Percentiles rank a stretch among this genome's conserved stretches.
These are phyloP conservation scores for Hypoxylon perforatum DNA, from an alignment of 495 filamentous ascomycete genomes.

Conservation along the genomic window DNA sequence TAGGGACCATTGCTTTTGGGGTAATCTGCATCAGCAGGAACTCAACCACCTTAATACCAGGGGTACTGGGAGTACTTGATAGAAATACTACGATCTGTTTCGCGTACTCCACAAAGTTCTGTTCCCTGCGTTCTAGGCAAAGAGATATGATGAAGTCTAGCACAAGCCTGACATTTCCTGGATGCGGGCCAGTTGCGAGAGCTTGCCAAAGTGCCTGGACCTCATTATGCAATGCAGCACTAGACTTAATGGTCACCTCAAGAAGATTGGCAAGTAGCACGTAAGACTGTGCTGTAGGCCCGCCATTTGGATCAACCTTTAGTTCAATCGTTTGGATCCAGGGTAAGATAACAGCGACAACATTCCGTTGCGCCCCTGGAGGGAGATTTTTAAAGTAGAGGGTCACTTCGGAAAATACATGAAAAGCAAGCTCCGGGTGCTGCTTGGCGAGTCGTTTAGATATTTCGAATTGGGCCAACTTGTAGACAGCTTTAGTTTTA, in stretches of 20 bases:
- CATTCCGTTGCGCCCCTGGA: slow-evolving; percentile 85
- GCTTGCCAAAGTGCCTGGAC: slow-evolving; percentile 98
- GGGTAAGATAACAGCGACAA: slow-evolving; percentile 92
- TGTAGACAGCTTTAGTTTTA: slow-evolving; percentile 97
- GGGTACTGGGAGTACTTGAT: slow-evolving; percentile 82
- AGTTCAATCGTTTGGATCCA: slow-evolving; percentile 97
- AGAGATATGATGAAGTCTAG: slow-evolving; percentile 95
- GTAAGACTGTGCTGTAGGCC: slow-evolving; percentile 88
- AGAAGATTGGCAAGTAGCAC: slow-evolving; percentile 96
- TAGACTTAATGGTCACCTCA: slow-evolving; percentile 93
- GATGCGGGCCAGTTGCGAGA: slow-evolving; percentile 89
- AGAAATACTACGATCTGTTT: slow-evolving; percentile 98
- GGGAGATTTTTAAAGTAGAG: slow-evolving; percentile 87
- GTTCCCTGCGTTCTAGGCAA: slow-evolving; percentile 91
- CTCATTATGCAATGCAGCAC: slow-evolving; percentile 89
- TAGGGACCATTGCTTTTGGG: slow-evolving; percentile 87
- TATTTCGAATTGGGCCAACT: slow-evolving; percentile 95
- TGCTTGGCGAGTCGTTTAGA: slow-evolving; percentile 90
- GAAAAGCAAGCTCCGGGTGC: slow-evolving; percentile 88
- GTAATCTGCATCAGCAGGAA: slow-evolving; percentile 90
- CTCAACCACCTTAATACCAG: slow-evolving; percentile 89
- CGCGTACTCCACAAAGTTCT: slow-evolving; percentile 96
- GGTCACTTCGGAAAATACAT: slow-evolving; percentile 94
- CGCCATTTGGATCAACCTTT: slow-evolving; percentile 92
- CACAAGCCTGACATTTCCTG: slow-evolving; percentile 93